Percentiles rank a stretch among this genome's conserved stretches.
Conservation (phyloP, 1,284 basidiomycete species). For the Malassezia brasiliensis region DNA sequence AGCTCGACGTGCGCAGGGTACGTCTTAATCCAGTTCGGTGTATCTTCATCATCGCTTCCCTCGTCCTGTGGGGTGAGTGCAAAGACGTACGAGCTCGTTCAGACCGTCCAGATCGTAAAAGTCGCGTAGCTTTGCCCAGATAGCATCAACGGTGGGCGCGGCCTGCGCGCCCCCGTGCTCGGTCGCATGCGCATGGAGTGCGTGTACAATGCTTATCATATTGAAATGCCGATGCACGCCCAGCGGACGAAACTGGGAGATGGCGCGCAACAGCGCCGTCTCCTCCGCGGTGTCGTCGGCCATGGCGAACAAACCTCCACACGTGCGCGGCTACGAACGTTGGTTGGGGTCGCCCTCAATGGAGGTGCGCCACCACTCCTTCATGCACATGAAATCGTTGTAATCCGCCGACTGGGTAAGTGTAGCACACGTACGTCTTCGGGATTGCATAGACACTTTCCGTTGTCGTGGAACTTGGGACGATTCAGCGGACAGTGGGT, state of each 20-base stretch:
- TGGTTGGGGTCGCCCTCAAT: slow-evolving; percentile 20
- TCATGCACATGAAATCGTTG: slow-evolving; percentile 34
- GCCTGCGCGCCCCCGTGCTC: not conserved
- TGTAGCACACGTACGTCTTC: slow-evolving; percentile 13
- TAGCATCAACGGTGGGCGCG: not conserved
- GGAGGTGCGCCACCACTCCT: slow-evolving; percentile 31
- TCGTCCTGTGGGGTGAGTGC: not conserved
- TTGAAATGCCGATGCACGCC: slow-evolving; percentile 40
- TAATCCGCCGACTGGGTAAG: slow-evolving; percentile 26
- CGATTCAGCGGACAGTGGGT: slow-evolving; percentile 33
- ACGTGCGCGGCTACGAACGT: not conserved
- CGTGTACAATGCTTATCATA: slow-evolving; percentile 26
- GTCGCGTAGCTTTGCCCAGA: slow-evolving; percentile 26
- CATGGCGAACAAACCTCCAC: not conserved
- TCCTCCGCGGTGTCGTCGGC: not conserved
- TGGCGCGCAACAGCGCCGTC: slow-evolving; percentile 27
- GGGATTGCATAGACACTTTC: slow-evolving; percentile 39
- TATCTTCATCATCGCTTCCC: slow-evolving; percentile 12
- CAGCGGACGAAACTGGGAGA: slow-evolving; percentile 29
- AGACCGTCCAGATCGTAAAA: slow-evolving; percentile 35
- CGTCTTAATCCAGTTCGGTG: slow-evolving; percentile 5
- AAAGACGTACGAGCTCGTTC: slow-evolving; percentile 25
- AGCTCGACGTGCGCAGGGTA: not conserved
- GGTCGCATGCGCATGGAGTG: slow-evolving; percentile 9
- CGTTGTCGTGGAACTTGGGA: slow-evolving; percentile 37